Evolutionary conservation across 1,284 basidiomycete genomes (phyloP), one percentile per base, ranked within the genome.

Genomic region (Ustilago crameri): DNA sequence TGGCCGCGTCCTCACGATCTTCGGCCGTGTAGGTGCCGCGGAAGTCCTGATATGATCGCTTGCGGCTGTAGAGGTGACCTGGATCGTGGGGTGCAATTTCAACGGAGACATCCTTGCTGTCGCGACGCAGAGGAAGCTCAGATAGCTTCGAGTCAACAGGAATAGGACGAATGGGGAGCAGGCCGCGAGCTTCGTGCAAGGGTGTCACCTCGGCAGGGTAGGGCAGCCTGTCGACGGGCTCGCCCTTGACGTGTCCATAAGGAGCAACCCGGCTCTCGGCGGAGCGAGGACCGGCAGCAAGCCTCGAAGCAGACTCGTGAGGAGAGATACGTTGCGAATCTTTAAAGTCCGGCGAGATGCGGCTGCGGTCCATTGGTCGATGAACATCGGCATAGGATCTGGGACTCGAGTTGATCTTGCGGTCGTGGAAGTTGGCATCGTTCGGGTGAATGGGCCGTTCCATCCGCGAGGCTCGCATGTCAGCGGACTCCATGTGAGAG

Each of bases 151-250:
- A 69, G 42, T 68, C 60, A 15, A 69, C 61, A 3, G 61, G 65
- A 22, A 73, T 68, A 15, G 70, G 70, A 12, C 56, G 56, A 15
- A 73, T 73, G n/a, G 70, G 70, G n/a, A 68, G 49, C 44, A 73
- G 26, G 18, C 65, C 65, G 17, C 58, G 56, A 20, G 65, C 64
- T 27, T 73, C 70, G 54, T 73, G 61, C 32, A 73, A 40, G 14
- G 70, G 70, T 9, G 70, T 69, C 18, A 63, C 63, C 20, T 67
- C 69, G 9, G 56, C 50, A 18, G 54, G 22, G 41, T 63, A 71
- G 9, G 55, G 43, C 41, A 68, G 46, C 38, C 55, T 46, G 3
- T 59, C 52, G 24, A 20, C 10, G 10, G 51, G 34, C 18, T 62
- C 51, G 3, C 12, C 32, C 51, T 62, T 62, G 44, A 45, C 51